phyloP scores from a whole-genome alignment of 352 stramenopile species.

The Aphanomyces astaci region DNA sequence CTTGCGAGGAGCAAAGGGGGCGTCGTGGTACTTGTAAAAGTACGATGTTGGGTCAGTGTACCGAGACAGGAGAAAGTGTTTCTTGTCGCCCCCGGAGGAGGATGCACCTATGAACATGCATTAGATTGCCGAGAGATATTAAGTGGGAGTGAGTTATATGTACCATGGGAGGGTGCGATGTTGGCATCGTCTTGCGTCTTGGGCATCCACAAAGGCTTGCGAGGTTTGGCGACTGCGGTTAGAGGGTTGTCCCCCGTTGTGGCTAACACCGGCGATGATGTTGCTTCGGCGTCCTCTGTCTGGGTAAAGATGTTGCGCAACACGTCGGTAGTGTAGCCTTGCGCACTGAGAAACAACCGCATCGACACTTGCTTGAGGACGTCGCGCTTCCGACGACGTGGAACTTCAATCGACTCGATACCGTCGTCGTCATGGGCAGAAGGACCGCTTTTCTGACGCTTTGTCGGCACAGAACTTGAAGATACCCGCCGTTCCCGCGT shows the following conservation, averaged over 20 bases:
- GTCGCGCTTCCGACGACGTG: constrained; percentile 45
- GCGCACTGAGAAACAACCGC: constrained; percentile 61
- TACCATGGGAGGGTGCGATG: not conserved
- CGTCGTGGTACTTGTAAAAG: constrained; percentile 78
- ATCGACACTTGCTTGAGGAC: constrained; percentile 72
- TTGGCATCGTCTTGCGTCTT: constrained; percentile 57
- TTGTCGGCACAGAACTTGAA: not conserved
- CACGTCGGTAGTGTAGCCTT: constrained; percentile 55
- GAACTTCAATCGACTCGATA: constrained; percentile 16
- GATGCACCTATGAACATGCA: not conserved
- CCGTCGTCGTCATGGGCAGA: constrained; percentile 4
- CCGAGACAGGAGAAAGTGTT: constrained; percentile 71
- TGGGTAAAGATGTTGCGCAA: constrained; percentile 49
- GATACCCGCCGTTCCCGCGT: not conserved
- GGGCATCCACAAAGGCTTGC: constrained; percentile 64
- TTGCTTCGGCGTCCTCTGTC: constrained; percentile 50
- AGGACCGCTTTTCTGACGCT: constrained; percentile 14
- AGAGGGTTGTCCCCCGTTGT: constrained; percentile 54
- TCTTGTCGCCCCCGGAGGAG: constrained; percentile 35
- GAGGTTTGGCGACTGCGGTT: constrained; percentile 40
- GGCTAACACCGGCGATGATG: constrained; percentile 35
- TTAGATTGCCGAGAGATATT: not conserved
- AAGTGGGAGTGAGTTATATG: no score
- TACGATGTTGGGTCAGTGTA: constrained; percentile 80
- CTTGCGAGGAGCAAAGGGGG: constrained; percentile 41